phyloP scores from a whole-genome alignment of 805 yeast species.

The Candida pini region DNA sequence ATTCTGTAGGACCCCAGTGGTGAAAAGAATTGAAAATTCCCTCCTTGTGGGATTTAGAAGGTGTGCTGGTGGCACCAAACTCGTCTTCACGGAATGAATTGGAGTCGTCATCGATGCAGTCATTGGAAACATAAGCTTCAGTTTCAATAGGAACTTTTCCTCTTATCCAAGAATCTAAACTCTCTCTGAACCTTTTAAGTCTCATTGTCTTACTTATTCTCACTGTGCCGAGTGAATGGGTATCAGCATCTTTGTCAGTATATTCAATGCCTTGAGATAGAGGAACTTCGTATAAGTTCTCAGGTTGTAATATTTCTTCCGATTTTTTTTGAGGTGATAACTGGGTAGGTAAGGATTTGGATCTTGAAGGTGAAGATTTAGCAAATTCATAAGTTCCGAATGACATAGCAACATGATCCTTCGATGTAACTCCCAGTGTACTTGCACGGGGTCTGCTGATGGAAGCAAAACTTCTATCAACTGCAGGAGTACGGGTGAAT shows the following conservation, averaged over 20 bases:
- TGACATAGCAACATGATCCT: too few species aligned
- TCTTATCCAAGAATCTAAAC: constrained; percentile 15
- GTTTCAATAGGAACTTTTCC: constrained; percentile 3
- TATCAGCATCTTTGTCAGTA: constrained; percentile 15
- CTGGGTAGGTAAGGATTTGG: not conserved
- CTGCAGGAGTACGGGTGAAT: not conserved
- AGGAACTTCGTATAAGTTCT: constrained; percentile 10
- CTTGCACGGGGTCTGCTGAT: not conserved
- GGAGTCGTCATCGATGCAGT: not conserved
- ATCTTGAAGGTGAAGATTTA: not conserved
- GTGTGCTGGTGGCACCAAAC: constrained; percentile 15
- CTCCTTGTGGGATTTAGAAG: constrained; percentile 2
- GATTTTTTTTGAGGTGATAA: too few species aligned
- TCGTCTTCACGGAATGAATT: constrained; percentile 1
- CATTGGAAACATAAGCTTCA: not conserved
- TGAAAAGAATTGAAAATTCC: not conserved
- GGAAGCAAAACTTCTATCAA: not conserved
- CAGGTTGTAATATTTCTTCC: not conserved
- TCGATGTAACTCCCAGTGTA: not conserved
- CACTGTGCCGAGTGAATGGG: constrained; percentile 7
- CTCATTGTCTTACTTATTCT: constrained; percentile 5
- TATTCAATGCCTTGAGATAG: too few species aligned
- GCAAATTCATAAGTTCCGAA: too few species aligned
- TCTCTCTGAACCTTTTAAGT: constrained; percentile 9
- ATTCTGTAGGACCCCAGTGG: constrained; percentile 3